A percentile compares a stretch with the other conserved stretches of the same genome.
These are phyloP conservation scores for Singerocomus rubriflavus DNA, from an alignment of 1,284 basidiomycete species.

Conservation along the genomic window DNA sequence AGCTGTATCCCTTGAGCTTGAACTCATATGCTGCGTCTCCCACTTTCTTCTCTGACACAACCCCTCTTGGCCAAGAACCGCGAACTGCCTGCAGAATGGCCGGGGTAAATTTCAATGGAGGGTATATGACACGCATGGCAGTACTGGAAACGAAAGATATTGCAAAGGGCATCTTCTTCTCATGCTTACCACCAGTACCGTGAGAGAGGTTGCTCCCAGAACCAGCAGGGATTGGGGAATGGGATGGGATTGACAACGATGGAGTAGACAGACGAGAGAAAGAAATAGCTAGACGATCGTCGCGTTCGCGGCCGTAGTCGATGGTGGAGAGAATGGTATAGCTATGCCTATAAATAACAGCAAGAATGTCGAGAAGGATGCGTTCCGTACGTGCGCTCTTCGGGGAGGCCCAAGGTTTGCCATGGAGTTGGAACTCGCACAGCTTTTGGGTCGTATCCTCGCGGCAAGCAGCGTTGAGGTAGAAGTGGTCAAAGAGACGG, in stretches of 20 bases:
- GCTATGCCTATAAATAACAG: slow-evolving; percentile 59
- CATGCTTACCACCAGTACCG: slow-evolving; percentile 30
- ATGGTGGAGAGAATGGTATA: slow-evolving; percentile 64
- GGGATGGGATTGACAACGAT: slow-evolving; percentile 30
- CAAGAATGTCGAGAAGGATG: slow-evolving; percentile 63
- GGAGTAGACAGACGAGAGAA: slow-evolving; percentile 52
- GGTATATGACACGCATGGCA: slow-evolving; percentile 65
- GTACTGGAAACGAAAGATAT: slow-evolving; percentile 70
- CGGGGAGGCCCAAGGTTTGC: slow-evolving; percentile 68
- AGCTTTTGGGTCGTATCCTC: slow-evolving; percentile 59
- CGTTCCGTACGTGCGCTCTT: slow-evolving; percentile 65
- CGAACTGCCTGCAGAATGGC: slow-evolving; percentile 77
- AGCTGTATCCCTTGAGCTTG: slow-evolving; percentile 76
- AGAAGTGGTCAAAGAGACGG: slow-evolving; percentile 49
- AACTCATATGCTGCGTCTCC: slow-evolving; percentile 71
- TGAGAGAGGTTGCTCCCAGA: slow-evolving; percentile 39
- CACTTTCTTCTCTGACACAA: slow-evolving; percentile 71
- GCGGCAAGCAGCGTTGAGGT: slow-evolving; percentile 44
- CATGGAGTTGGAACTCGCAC: slow-evolving; percentile 61
- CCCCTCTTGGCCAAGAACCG: slow-evolving; percentile 73
- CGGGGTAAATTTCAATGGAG: slow-evolving; percentile 70
- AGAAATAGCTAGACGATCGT: slow-evolving; percentile 66
- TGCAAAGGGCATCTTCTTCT: slow-evolving; percentile 57
- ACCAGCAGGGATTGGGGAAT: slow-evolving; percentile 35
- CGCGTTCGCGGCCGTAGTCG: slow-evolving; percentile 73